Evolutionary conservation across 768 basidiomycete species (phyloP).

Genomic region (Rhodotorula kratochvilovae): DNA sequence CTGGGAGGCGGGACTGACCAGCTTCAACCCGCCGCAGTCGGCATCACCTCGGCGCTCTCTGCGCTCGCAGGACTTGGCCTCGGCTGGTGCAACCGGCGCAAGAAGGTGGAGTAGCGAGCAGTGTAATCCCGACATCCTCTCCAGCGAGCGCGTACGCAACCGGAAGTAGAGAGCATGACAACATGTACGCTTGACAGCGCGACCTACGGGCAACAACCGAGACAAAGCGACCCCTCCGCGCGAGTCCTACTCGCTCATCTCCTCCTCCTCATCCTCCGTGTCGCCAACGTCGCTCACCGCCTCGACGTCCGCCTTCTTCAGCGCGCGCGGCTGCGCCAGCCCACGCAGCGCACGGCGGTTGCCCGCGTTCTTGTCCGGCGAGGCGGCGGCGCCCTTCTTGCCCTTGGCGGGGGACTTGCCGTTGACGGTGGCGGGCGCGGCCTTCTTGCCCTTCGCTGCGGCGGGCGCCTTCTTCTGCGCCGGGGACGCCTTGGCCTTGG

Average conservation of each 20-base stretch:
- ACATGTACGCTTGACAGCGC: too few species aligned
- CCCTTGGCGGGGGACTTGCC: neutral
- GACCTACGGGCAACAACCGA: too few species aligned
- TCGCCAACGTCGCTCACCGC: constrained; percentile 52
- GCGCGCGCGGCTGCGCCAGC: constrained; percentile 14
- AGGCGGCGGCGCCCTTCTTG: neutral
- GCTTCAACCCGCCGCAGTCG: neutral
- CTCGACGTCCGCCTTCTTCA: constrained; percentile 39
- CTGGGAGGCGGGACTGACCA: neutral
- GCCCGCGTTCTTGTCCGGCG: neutral
- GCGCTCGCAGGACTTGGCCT: neutral
- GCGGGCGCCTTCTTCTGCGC: neutral
- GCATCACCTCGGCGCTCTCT: neutral
- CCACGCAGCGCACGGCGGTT: neutral
- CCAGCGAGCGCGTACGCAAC: too few species aligned
- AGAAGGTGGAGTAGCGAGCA: too few species aligned
- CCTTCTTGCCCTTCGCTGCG: constrained; percentile 5
- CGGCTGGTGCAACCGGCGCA: too few species aligned
- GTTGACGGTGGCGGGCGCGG: neutral
- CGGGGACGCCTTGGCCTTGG: neutral
- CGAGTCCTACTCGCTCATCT: constrained; percentile 48
- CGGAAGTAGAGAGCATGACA: too few species aligned
- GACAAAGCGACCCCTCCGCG: too few species aligned
- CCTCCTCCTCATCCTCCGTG: constrained; percentile 21
- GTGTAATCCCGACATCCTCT: too few species aligned